Evolutionary conservation across 2,329 filamentous ascomycete species (phyloP).

Genomic region (Alternaria angustiovoidea): DNA sequence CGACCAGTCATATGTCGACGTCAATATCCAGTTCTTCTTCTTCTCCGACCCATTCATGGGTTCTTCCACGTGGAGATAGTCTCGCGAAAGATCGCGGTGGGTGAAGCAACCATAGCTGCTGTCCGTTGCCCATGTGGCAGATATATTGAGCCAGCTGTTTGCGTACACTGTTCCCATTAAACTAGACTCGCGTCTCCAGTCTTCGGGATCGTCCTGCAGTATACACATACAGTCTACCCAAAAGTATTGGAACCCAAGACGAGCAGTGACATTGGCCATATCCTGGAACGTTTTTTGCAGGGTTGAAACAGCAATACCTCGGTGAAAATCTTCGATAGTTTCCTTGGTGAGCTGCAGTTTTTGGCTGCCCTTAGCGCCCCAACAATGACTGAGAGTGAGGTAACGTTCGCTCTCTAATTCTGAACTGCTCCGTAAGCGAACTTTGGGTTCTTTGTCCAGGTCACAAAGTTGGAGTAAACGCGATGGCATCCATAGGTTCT

Average conservation of each 20-base stretch:
- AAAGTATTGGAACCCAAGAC: not conserved
- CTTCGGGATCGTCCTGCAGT: not conserved
- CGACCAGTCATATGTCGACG: fast-evolving
- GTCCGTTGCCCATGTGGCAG: not conserved
- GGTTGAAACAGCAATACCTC: too few relatives aligned
- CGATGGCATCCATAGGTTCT: too few relatives aligned
- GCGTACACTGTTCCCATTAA: not conserved
- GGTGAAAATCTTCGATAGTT: too few relatives aligned
- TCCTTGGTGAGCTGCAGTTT: too few relatives aligned
- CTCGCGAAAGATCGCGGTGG: not conserved
- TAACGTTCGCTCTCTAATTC: too few relatives aligned
- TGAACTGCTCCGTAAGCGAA: too few relatives aligned
- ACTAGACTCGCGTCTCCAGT: not conserved
- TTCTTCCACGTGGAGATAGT: not conserved
- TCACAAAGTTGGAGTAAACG: too few relatives aligned
- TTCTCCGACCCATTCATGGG: too few relatives aligned
- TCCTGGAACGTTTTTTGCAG: too few relatives aligned
- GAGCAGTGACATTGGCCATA: not conserved
- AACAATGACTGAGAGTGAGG: too few relatives aligned
- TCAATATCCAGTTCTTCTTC: not conserved
- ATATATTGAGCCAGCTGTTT: not conserved
- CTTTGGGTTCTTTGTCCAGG: too few relatives aligned
- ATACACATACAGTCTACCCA: not conserved
- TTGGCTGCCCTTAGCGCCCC: too few relatives aligned
- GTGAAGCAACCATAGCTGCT: not conserved